Conservation (phyloP, 2,329 filamentous ascomycete species). For the Chrysoporthe deuterocubensis region DNA sequence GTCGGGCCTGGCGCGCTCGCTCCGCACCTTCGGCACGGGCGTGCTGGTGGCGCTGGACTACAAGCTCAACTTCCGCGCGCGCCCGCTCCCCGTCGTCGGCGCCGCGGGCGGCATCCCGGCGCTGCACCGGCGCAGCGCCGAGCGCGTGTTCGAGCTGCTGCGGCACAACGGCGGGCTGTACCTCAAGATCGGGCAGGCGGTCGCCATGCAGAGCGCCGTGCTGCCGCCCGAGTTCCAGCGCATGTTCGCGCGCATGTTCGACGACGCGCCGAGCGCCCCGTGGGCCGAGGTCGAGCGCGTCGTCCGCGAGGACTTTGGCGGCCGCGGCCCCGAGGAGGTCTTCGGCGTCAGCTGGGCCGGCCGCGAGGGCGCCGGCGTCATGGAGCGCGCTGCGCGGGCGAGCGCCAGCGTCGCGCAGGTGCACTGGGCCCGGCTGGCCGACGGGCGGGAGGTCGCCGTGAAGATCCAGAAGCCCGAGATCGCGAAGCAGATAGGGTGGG, state of each 20-base stretch:
- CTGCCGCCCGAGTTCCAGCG: conserved; percentile 92
- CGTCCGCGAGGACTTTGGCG: conserved; percentile 86
- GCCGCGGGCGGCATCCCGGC: conserved; percentile 68
- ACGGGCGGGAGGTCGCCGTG: conserved; percentile 90
- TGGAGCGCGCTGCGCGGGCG: conserved; percentile 65
- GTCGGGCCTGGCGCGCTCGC: conserved; percentile 75
- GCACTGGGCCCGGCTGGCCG: conserved; percentile 85
- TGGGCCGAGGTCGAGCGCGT: conserved; percentile 88
- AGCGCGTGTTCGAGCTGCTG: conserved; percentile 80
- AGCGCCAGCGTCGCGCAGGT: conserved; percentile 96
- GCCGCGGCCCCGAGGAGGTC: conserved; percentile 81
- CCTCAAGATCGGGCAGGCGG: conserved; percentile 96
- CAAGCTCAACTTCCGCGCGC: conserved; percentile 89
- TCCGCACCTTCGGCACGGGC: conserved; percentile 80
- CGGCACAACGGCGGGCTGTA: conserved; percentile 90
- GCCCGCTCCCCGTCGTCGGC: conserved; percentile 61
- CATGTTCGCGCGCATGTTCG: conserved; percentile 97
- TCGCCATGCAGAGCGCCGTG: conserved; percentile 96
- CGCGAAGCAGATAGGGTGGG: conserved; percentile 86
- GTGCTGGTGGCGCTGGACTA: conserved; percentile 87
- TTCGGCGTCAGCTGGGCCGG: conserved; percentile 86
- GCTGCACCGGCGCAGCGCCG: conserved; percentile 82
- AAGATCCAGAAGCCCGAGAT: conserved; percentile 98
- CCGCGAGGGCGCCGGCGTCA: conserved; percentile 67
- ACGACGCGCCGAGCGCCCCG: conserved; percentile 87